phyloP scores from a whole-genome alignment of 1,139 yeast genomes.

The Protomyces arabidopsidicola region DNA sequence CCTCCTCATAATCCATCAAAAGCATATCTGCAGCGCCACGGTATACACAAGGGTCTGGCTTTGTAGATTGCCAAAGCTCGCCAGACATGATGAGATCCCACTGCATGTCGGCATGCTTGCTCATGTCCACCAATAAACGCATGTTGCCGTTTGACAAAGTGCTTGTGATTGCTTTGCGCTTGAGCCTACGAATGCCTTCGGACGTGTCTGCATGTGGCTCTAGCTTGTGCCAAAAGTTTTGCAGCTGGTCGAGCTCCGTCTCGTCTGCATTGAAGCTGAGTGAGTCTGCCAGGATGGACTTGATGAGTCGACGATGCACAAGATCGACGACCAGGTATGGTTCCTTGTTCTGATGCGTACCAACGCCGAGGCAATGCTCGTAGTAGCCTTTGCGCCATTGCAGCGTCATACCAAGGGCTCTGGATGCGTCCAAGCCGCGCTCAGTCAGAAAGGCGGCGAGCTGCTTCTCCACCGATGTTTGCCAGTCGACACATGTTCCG shows the following conservation, averaged over 20 bases:
- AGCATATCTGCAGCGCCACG: conserved; percentile 32
- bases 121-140: conserved; percentile 32
- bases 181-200: conserved; percentile 29
- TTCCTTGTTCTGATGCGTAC: neutral
- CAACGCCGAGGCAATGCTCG: conserved; percentile 20
- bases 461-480: conserved; percentile 28
- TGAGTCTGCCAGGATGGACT: conserved; percentile 22
- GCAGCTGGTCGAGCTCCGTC: conserved; percentile 29
- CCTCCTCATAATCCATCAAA: conserved; percentile 29
- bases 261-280: conserved; percentile 2
- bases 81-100: conserved; percentile 33
- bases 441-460: conserved; percentile 12
- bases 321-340: conserved; percentile 30
- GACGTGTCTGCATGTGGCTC: conserved; percentile 32
- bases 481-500: conserved; percentile 34
- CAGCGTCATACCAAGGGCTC: conserved; percentile 26
- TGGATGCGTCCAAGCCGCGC: neutral
- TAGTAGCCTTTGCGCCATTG: conserved; percentile 32
- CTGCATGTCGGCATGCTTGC: conserved; percentile 31
- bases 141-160: conserved; percentile 33
- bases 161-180: conserved; percentile 30
- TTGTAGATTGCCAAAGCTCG: conserved; percentile 31
- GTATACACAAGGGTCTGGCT: conserved; percentile 32
- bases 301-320: conserved; percentile 28
- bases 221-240: conserved; percentile 31